phyloP scores from a whole-genome alignment of 176 grass and related monocot species.

The Musa troglodytarum region DNA sequence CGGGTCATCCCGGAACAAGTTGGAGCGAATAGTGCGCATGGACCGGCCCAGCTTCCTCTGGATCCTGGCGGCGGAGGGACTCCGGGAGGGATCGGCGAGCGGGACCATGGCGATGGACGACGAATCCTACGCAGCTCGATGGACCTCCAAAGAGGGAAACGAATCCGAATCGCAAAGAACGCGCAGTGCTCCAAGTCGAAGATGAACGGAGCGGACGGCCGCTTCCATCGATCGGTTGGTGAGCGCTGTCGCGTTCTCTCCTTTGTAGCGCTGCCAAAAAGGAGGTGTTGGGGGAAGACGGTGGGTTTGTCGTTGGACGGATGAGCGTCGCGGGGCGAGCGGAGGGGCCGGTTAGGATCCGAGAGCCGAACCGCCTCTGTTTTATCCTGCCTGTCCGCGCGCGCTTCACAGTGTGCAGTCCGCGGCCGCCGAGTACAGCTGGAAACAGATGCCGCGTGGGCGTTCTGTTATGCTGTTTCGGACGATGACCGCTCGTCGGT shows the following conservation, averaged over 20 bases:
- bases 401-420: too few species aligned
- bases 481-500: too few species aligned
- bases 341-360: neutral
- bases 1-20: conserved; percentile 1
- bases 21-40: conserved; percentile 17
- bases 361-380: neutral
- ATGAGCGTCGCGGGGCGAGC: neutral
- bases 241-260: neutral
- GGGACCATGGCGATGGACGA: conserved; percentile 4
- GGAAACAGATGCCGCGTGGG: too few species aligned
- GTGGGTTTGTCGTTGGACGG: neutral
- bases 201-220: neutral
- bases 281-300: neutral
- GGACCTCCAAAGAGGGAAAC: neutral
- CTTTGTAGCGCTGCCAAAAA: too few species aligned
- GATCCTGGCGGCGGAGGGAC: neutral
- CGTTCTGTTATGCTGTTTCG: too few species aligned
- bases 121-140: neutral
- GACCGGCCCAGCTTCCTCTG: conserved; percentile 2
- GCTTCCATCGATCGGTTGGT: too few species aligned
- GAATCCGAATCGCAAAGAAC: neutral
- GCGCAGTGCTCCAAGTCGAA: neutral
- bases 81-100: neutral
- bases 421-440: too few species aligned
- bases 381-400: too few species aligned